Base-by-base conservation (phyloP, 371 early-diverging fungal genomes). In the Zopfochytrium polystomum region DNA sequence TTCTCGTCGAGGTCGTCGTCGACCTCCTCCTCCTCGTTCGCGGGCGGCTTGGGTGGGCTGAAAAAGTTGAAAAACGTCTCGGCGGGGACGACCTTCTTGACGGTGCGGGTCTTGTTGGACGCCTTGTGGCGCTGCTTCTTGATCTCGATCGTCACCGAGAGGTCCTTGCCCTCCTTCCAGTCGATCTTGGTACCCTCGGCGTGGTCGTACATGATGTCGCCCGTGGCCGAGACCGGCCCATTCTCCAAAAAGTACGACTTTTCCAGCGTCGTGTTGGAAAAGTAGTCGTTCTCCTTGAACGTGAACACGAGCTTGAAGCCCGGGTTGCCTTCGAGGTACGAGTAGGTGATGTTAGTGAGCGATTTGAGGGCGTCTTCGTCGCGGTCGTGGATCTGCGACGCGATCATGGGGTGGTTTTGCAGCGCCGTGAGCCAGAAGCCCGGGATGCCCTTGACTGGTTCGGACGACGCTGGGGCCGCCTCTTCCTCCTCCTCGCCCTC, bases 51-150 rank as follows among this genome's bases (percentile, higher is more conserved):
- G 44, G 92, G 90, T 30, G 87, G 80, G 20, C 68, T 69, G 23
- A 90, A 90, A 18, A 96, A 91, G 34, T 71, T 83, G 81, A 98
- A 98, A 88, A 98, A 98, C 51, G 96, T 89, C 50, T 90, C 89
- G 34, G 89, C 80, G 31, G 95, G 94, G 29, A 93, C 90, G 29
- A 90, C 89, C 70, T 90, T 91, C 85, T 93, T 95, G 74, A 98
- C 90, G 43, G 95, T 87, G 59, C 98, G 92, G 30, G 95, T 93
- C 85, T 94, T 92, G 86, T 95, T 96, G 74, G 95, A 92, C 34
- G 79, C 86, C 87, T 95, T 95, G 82, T 96, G 92, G 65, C 97
- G 91, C 83, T 98, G 97, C 81, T 93, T 98, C 85, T 90, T 94
- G 70, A 90, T 87, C 76, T 95, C 96, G 55, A 92, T 80, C 3